Base-by-base conservation (phyloP, 1,139 yeast genomes). In the Diutina pseudorugosa region DNA sequence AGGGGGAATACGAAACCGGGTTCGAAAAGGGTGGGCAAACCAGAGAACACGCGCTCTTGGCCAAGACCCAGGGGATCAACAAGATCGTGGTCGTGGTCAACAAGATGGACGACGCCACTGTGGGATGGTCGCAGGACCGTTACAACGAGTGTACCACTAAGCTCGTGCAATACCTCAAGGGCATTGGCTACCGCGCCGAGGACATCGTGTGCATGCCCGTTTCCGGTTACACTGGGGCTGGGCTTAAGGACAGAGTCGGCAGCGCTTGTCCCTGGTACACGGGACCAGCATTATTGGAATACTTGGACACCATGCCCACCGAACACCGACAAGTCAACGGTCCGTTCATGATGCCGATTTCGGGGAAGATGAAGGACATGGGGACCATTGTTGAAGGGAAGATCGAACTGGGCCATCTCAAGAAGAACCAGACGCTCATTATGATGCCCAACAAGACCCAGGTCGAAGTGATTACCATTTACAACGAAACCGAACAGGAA, bases 21-120 rank as follows among this genome's bases (percentile, higher is more conserved):
- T 93, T 93, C 68, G 98, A 94, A 76, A 88, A 91, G 75, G 98
- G 98, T 63, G 98, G 98, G 60, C 98, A 93, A 75, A 91, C 98
- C 57, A 85, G 98, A 75, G 98, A 93, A 77, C 98, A 93, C 69
- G 98, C 98, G 49, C 77, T 93, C 59, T 79, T 93, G 69, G 98
- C 98, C 60, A 93, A 88, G 79, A 93, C 97, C 56, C 96, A 93
- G 72, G 98, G 98, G 73, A 96, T 93, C 57, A 90, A 88, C 75
- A 86, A 84, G 70, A 79, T 93, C 63, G 76, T 93, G 60, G 96
- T 93, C 57, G 98, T 86, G 54, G 93, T 94, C 60, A 93, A 93
- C 76, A 93, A 93, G 80, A 93, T 93, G 98, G 99, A 93, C 71
- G 99, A 93, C 66, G 86, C 96, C 53, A 93, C 98, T 52, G 99